Evolutionary conservation across 2,329 filamentous ascomycete genomes (phyloP), one percentile per base, ranked within the genome.

Genomic region (Penicillium vulpinum): DNA sequence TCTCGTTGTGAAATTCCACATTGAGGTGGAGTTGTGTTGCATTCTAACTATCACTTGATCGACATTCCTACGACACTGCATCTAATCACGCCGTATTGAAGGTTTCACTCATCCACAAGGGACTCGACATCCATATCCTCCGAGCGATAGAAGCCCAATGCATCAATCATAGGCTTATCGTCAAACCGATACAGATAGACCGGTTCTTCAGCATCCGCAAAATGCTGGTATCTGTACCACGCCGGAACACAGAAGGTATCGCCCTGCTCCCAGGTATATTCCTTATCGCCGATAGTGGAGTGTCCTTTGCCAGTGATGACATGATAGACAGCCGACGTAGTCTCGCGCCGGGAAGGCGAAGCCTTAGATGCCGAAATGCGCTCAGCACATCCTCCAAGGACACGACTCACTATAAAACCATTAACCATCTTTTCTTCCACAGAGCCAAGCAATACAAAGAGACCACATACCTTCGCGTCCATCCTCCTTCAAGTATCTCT

Each of bases 191-290:
- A 84, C 28, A 85, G 59, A 62, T 85, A 84, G 0, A 78, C 78
- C 0, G 68, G 69, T 33, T 70, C 63, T 2, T 1, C 55, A 2
- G 56, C 58, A 13, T 67, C 67, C 1, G 80, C 77, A 51, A 76
- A 75, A 61, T 83, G 81, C 62, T 81, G 74, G 57, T 81, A 82
- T 13, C 57, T 64, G 48, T 81, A 68, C 82, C 83, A 85, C 0
- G 81, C 67, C 0, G 82, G 83, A 13, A 85, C 71, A 58, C 79
- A 82, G 56, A 85, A 85, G 0, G 80, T 85, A 63, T 85, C 83
- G 2, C 80, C 78, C 39, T 73, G 65, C 56, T 78, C 77, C 82
- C 82, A 84, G 0, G 49, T 24, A 26, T 78, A 62, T 4, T 53
- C 67, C 46, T 74, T 59, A 0, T 70, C 77, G 2, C 71, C 73